A percentile compares a stretch with the other conserved stretches of the same genome.
Evolutionary conservation across 306 rosid species (phyloP).

Genomic region (Neltuma alba): DNA sequence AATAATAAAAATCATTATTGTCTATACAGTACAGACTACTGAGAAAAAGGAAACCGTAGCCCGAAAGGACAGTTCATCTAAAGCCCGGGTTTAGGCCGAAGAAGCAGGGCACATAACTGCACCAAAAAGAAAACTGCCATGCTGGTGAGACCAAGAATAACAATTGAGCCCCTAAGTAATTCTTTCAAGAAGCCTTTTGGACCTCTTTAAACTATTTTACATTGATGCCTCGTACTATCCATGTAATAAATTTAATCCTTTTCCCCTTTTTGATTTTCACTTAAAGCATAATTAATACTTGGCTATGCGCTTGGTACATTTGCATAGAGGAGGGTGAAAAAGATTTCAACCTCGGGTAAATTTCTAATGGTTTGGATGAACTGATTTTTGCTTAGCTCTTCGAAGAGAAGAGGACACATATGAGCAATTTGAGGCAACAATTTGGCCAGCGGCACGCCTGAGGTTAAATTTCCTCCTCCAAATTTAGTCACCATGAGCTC

Average conservation of each 20-base stretch:
- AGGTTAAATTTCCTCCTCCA: slow-evolving; percentile 56
- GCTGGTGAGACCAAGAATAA: slow-evolving; percentile 34
- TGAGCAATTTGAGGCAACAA: slow-evolving; percentile 76
- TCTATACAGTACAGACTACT: slow-evolving; percentile 17
- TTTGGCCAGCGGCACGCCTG: slow-evolving; percentile 73
- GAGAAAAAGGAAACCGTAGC: neutral
- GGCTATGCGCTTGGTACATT: slow-evolving; percentile 54
- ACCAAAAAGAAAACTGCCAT: slow-evolving; percentile 28
- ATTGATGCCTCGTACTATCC: slow-evolving; percentile 35
- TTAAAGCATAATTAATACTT: slow-evolving; percentile 43
- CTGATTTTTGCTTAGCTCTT: slow-evolving; percentile 68
- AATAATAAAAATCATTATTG: slow-evolving; percentile 7
- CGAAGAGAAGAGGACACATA: slow-evolving; percentile 73
- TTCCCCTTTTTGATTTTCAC: slow-evolving; percentile 23
- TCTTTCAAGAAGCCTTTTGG: slow-evolving; percentile 33
- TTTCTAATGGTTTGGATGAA: slow-evolving; percentile 64
- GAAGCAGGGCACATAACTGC: slow-evolving; percentile 30
- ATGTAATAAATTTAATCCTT: slow-evolving; percentile 34
- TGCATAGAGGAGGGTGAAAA: slow-evolving; percentile 87
- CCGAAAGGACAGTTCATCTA: slow-evolving; percentile 26
- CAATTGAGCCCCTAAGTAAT: slow-evolving; percentile 39
- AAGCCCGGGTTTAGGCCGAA: slow-evolving; percentile 30
- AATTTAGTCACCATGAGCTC: slow-evolving; percentile 60
- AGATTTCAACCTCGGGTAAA: slow-evolving; percentile 76
- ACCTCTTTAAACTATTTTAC: slow-evolving; percentile 43